phyloP scores from a whole-genome alignment of 2,329 filamentous ascomycete species.

The Exserohilum turcica region DNA sequence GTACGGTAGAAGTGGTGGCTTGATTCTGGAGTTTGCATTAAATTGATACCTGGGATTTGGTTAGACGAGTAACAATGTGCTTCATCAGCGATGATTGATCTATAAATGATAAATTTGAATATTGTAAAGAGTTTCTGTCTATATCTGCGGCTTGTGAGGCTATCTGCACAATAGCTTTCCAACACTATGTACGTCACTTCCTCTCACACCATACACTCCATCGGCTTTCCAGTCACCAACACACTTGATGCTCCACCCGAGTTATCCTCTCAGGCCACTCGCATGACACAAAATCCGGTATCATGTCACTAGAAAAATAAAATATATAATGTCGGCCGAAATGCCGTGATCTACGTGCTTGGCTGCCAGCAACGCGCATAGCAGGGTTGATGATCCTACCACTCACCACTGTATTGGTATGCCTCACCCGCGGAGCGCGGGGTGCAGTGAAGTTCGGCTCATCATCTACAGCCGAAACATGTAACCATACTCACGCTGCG shows the following conservation, averaged over 20 bases:
- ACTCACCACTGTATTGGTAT: neutral
- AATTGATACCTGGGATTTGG: neutral
- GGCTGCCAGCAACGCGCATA: neutral
- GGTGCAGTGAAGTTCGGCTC: neutral
- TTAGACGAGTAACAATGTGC: neutral
- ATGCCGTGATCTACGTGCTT: slow-evolving; percentile 8
- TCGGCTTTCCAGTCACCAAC: no score
- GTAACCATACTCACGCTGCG: no score
- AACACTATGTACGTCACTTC: no score
- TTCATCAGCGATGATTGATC: no score
- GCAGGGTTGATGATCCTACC: slow-evolving; percentile 2
- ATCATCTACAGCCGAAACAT: neutral
- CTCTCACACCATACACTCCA: no score
- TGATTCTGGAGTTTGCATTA: neutral
- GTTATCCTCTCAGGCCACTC: neutral
- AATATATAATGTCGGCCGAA: neutral
- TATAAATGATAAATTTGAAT: no score
- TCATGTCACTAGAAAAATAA: neutral
- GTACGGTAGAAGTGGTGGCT: neutral
- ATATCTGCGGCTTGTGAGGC: no score
- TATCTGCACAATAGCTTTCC: no score
- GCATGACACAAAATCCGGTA: neutral
- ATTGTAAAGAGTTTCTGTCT: no score
- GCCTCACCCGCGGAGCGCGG: neutral
- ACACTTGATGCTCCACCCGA: no score